Percentiles rank a stretch among this genome's conserved stretches.
These are phyloP conservation scores for Neocucurbitaria cava DNA, from an alignment of 2,329 filamentous ascomycete species.

Conservation along the genomic window DNA sequence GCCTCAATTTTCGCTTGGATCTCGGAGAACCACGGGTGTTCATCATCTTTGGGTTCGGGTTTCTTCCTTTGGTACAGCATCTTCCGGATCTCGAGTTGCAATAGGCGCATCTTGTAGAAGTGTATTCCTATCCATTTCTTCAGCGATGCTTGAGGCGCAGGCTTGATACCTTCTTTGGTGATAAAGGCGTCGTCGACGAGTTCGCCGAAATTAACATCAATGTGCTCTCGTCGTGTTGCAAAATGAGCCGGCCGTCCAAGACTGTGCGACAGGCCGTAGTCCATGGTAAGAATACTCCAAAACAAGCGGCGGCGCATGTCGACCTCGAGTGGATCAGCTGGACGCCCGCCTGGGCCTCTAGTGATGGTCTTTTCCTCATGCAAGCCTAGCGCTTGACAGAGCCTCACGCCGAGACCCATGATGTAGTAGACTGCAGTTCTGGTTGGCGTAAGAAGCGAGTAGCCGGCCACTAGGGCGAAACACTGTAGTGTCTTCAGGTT, in stretches of 20 bases:
- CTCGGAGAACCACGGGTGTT: constrained; percentile 83
- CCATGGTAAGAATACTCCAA: constrained; percentile 89
- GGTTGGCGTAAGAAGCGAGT: constrained; percentile 90
- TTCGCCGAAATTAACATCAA: constrained; percentile 87
- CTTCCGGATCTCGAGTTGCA: constrained; percentile 87
- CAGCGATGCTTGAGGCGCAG: constrained; percentile 72
- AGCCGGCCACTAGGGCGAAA: constrained; percentile 84
- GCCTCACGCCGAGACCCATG: constrained; percentile 82
- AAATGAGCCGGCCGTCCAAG: constrained; percentile 88
- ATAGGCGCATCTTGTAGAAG: constrained; percentile 87
- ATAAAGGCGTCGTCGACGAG: constrained; percentile 84
- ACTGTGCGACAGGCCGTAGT: constrained; percentile 84
- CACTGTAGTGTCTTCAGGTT: constrained; percentile 91
- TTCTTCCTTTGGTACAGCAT: constrained; percentile 86
- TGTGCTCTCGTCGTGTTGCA: constrained; percentile 78
- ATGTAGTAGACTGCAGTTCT: constrained; percentile 93
- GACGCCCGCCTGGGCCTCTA: constrained; percentile 64
- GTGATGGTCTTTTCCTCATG: constrained; percentile 88
- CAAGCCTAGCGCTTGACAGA: constrained; percentile 88
- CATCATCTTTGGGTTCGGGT: constrained; percentile 75
- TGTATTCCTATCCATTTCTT: constrained; percentile 91
- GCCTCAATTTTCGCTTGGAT: constrained; percentile 80
- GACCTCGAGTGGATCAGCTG: constrained; percentile 74
- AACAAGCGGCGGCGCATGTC: constrained; percentile 89
- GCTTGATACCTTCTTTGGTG: constrained; percentile 74